Conservation (phyloP, 192 early-diverging fungal genomes). For the Dissophora ornata region DNA sequence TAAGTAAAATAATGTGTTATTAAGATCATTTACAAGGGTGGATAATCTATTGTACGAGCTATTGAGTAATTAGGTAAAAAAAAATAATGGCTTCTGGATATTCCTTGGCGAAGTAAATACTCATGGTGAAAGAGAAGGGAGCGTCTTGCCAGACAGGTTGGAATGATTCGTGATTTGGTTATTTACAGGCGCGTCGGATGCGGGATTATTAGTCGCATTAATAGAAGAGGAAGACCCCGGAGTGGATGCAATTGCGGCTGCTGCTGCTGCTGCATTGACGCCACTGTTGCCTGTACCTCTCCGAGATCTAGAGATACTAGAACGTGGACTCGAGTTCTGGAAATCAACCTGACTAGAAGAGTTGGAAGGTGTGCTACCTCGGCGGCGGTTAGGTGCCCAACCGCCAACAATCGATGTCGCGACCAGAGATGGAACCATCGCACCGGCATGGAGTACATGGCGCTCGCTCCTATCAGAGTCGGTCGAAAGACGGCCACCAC, state of each 20-base stretch:
- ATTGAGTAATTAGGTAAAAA: too few species aligned
- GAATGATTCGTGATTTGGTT: constrained; percentile 7
- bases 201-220: too few species aligned
- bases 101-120: too few species aligned
- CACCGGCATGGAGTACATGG: constrained; percentile 43
- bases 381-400: constrained; percentile 43
- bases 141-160: constrained; percentile 14
- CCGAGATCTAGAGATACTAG: constrained; percentile 29
- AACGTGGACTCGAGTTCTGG: constrained; percentile 34
- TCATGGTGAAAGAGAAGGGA: neutral
- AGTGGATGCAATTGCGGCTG: neutral
- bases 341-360: constrained; percentile 44
- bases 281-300: constrained; percentile 30
- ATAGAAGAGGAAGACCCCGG: too few species aligned
- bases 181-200: constrained; percentile 31
- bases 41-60: too few species aligned
- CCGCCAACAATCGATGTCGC: constrained; percentile 58
- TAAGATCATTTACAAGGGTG: too few species aligned
- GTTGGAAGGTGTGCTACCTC: constrained; percentile 27
- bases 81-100: too few species aligned
- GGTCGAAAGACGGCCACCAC: constrained; percentile 53
- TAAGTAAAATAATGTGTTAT: too few species aligned
- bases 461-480: constrained; percentile 37
- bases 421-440: constrained; percentile 51
- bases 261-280: constrained; percentile 13